These are phyloP conservation scores for Pichia kudriavzevii DNA, from an alignment of 1,139 yeast genomes.

Conservation along the genomic window DNA sequence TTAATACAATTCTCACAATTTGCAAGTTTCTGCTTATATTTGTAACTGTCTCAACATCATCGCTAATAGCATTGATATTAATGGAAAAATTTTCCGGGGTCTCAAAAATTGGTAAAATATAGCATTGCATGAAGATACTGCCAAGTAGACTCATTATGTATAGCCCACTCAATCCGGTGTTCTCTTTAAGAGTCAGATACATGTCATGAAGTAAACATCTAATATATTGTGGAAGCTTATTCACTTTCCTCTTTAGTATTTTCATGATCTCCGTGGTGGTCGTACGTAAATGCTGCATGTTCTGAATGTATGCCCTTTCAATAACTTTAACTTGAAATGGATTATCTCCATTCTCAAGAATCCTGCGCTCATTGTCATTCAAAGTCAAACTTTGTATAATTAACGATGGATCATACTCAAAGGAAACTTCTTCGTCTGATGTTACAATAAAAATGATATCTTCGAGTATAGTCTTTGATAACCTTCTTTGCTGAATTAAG, in stretches of 20 bases:
- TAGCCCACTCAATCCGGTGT: constrained; percentile 43
- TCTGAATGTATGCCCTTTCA: constrained; percentile 58
- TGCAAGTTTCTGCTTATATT: constrained; percentile 42
- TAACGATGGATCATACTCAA: constrained; percentile 77
- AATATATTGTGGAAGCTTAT: constrained; percentile 56
- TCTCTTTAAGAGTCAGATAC: constrained; percentile 31
- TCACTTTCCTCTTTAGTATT: constrained; percentile 35
- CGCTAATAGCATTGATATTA: constrained; percentile 23
- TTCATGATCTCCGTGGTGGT: constrained; percentile 51
- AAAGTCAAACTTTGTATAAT: constrained; percentile 42
- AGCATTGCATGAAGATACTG: constrained; percentile 55
- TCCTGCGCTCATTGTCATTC: constrained; percentile 22
- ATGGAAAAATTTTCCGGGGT: constrained; percentile 63
- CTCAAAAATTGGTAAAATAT: constrained; percentile 56
- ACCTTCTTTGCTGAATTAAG: constrained; percentile 51
- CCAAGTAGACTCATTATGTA: constrained; percentile 64
- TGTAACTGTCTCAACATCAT: constrained; percentile 18
- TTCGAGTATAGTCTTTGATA: constrained; percentile 47
- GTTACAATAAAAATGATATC: constrained; percentile 38
- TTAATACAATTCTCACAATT: constrained; percentile 51
- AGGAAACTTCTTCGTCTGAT: constrained; percentile 52
- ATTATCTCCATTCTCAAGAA: constrained; percentile 33
- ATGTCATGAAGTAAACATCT: constrained; percentile 40
- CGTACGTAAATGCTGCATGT: constrained; percentile 71
- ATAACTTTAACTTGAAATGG: constrained; percentile 79